Base-by-base conservation (phyloP, 2,329 filamentous ascomycete genomes). In the Pseudogymnoascus sp. region DNA sequence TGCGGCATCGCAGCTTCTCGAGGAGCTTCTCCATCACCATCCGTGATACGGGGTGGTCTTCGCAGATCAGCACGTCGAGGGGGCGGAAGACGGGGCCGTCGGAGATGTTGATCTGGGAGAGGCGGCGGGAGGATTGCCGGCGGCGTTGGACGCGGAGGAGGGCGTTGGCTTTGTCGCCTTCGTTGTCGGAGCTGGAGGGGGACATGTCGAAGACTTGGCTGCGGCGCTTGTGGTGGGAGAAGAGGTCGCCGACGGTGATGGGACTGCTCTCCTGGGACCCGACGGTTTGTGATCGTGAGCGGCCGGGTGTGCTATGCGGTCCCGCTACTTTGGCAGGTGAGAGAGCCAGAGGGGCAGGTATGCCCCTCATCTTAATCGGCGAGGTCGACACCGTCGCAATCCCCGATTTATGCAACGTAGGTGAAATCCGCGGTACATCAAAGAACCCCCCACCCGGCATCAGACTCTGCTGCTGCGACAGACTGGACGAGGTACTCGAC, bases 1-100 rank as follows among this genome's bases (percentile, higher is more conserved):
- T 97, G 45, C 95, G 90, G 71, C 95, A 99, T 37, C 91, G 89
- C 37, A 97, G 80, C 77, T 97, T 99, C 75, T 99, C 95, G 62
- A 99, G 82, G 6, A 99, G 79, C 70, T 96, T 95, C 73, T 99
- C 95, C 93, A 99, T 97, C n/a, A 99, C 93, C 79, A 99, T 87
- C 21, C 93, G 86, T 5, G 95, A 96, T 3, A 99, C 93, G 0
- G 95, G 95, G 74, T 99, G 95, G 71, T 99, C 95, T 77, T 99
- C 95, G 73, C 95, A 97, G 61, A 99, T 96, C 61, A 99, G 81
- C 5, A 99, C 89, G 75, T 99, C 95, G 61, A 99, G 77, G 1
- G 95, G 92, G 31, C 95, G 85, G 77, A 97, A 99, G 37, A 87
- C 84, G 2, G 95, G 95, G 0, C 89, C 89, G 62, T 93, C 92